Conservation (phyloP, 805 yeast species). For the Komagataella phaffii region DNA sequence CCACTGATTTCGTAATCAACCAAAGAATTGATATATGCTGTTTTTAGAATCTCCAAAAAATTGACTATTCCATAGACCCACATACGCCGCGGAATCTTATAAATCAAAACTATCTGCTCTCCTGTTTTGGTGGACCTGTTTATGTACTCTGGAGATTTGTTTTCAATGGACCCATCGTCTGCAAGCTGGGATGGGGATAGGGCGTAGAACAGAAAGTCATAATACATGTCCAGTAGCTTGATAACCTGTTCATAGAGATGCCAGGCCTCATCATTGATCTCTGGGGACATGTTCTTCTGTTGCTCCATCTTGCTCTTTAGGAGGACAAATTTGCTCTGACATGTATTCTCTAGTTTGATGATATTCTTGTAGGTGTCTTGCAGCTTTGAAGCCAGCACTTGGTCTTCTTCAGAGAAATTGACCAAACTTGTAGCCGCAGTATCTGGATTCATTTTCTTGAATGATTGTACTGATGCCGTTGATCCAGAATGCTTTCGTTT, state of each 20-base stretch:
- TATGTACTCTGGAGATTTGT: neutral
- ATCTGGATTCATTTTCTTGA: constrained; percentile 9
- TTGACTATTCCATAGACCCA: constrained; percentile 86
- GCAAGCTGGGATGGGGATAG: constrained; percentile 33
- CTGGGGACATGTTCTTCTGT: constrained; percentile 45
- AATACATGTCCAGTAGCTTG: constrained; percentile 54
- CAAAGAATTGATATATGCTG: constrained; percentile 33
- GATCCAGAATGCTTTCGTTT: constrained; percentile 1
- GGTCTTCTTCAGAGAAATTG: constrained; percentile 38
- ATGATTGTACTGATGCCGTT: constrained; percentile 5
- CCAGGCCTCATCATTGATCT: constrained; percentile 53
- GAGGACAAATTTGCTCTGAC: constrained; percentile 22
- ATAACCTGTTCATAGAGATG: constrained; percentile 55
- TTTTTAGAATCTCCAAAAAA: constrained; percentile 61
- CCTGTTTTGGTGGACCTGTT: constrained; percentile 48
- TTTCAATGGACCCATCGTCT: neutral
- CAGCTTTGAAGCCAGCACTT: constrained; percentile 50
- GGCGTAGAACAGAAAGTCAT: constrained; percentile 60
- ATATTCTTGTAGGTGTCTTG: constrained; percentile 67
- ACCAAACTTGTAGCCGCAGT: constrained; percentile 11
- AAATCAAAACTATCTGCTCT: constrained; percentile 60
- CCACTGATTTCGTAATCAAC: constrained; percentile 65
- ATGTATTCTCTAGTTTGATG: constrained; percentile 51
- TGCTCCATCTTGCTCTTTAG: neutral
- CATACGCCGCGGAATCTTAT: constrained; percentile 65